These are phyloP conservation scores for Xylaria nigripes DNA, from an alignment of 495 filamentous ascomycete genomes.

Conservation along the genomic window DNA sequence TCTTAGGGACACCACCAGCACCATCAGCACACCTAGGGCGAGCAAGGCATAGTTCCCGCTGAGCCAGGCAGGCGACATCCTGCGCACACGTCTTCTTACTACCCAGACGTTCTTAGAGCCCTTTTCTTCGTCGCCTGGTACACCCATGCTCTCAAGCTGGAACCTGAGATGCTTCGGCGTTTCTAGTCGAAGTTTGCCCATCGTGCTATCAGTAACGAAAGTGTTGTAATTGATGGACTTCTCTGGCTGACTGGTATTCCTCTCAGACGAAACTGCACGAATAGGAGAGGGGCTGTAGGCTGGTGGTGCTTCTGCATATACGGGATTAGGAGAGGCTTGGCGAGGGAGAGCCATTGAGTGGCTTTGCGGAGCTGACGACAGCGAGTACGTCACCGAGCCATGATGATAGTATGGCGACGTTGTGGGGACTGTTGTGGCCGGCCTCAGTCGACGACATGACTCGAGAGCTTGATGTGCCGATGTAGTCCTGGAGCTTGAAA, in stretches of 20 bases:
- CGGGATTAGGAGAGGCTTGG: slow-evolving; percentile 15
- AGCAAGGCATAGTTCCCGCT: slow-evolving; percentile 18
- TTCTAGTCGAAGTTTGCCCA: slow-evolving; percentile 31
- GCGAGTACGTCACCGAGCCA: slow-evolving; percentile 16
- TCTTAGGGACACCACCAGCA: slow-evolving; percentile 23
- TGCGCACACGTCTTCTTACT: slow-evolving; percentile 25
- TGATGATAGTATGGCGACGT: slow-evolving; percentile 6
- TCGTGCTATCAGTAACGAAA: slow-evolving; percentile 23
- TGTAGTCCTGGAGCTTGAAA: slow-evolving; percentile 13
- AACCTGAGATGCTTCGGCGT: slow-evolving; percentile 26
- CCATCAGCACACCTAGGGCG: slow-evolving; percentile 22
- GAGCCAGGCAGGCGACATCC: slow-evolving; percentile 20
- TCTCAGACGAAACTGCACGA: slow-evolving; percentile 14
- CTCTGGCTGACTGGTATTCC: neutral
- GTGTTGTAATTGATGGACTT: slow-evolving; percentile 32
- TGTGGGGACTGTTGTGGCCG: slow-evolving; percentile 10
- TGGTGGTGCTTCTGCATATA: slow-evolving; percentile 38
- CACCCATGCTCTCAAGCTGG: slow-evolving; percentile 37
- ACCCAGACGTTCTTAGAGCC: slow-evolving; percentile 20
- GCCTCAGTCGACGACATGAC: slow-evolving; percentile 5
- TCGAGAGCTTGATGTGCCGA: neutral
- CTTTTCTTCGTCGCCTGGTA: slow-evolving; percentile 16
- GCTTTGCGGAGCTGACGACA: slow-evolving; percentile 19
- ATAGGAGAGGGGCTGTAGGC: slow-evolving; percentile 38
- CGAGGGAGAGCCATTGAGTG: slow-evolving; percentile 2